phyloP scores from a whole-genome alignment of 331 rosid genomes.

The Arachis monticola region DNA sequence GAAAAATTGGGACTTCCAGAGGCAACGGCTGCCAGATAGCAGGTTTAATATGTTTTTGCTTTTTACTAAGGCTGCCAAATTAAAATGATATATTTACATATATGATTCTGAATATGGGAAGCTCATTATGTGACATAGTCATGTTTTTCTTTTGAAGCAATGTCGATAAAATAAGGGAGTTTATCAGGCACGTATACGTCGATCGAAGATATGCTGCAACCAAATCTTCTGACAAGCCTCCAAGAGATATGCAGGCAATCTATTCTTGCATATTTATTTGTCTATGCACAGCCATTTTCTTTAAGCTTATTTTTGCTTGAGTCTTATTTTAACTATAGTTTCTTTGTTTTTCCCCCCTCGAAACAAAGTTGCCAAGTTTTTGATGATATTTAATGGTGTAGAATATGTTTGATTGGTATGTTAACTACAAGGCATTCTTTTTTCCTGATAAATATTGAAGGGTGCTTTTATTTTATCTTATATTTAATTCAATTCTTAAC shows the following conservation, averaged over 20 bases:
- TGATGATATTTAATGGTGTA: not conserved
- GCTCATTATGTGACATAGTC: conserved; percentile 12
- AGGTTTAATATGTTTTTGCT: conserved; percentile 47
- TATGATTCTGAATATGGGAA: not conserved
- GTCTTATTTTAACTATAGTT: not conserved
- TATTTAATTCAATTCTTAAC: not conserved
- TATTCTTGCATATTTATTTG: conserved; percentile 23
- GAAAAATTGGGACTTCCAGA: conserved; percentile 81
- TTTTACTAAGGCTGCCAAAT: conserved; percentile 12
- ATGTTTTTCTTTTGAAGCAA: conserved; percentile 63
- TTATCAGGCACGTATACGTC: conserved; percentile 67
- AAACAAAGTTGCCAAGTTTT: conserved; percentile 1
- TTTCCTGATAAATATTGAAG: no score
- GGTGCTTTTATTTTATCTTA: not conserved
- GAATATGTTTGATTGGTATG: not conserved
- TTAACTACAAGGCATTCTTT: not conserved
- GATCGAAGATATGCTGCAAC: conserved; percentile 66
- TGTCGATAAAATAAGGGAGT: conserved; percentile 69
- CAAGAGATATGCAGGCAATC: conserved; percentile 75
- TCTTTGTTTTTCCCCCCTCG: not conserved
- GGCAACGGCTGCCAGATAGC: conserved; percentile 67
- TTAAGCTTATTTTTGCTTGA: not conserved
- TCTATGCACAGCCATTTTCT: not conserved
- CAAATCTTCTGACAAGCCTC: conserved; percentile 68
- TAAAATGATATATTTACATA: not conserved